Evolutionary conservation across 2,329 filamentous ascomycete genomes (phyloP), one percentile per base, ranked within the genome.

Genomic region (Arachnopeziza araneosa): DNA sequence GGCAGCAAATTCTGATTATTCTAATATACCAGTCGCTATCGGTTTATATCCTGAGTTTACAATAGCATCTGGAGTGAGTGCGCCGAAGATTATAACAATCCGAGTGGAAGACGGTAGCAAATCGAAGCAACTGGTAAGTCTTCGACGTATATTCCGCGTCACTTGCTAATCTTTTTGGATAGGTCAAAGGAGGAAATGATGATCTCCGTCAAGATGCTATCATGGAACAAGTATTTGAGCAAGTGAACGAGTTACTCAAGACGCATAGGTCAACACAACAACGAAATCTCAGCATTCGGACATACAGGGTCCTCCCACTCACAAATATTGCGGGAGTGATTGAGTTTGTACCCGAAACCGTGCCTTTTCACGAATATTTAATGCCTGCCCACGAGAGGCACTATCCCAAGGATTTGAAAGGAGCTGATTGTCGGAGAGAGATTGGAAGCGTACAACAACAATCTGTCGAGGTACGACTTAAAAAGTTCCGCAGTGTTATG

Each of bases 171-270:
- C n/a, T 54, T 55, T 9, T 30, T 60, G 19, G 24, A 10, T 64
- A 86, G 80, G 87, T 96, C 72, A 99, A 99, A 79, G 92, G 92
- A 63, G 93, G 95, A 21, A 93, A 93, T 70, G 95, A 99, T 73
- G 93, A 99, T 72, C 82, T 99, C 14, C 89, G 96, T 9, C 95
- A 99, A 77, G 95, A 99, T 70, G 91, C 93, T 52, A 99, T 87
- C 79, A 99, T 99, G 96, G 96, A 99, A 75, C 95, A 99, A 75
- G 95, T 99, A 1, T 99, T 99, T 73, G 91, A 93, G 60, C 92
- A 96, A 75, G 95, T 97, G 23, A 98, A 92, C 60, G 90, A 90
- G 56, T 83, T 99, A 23, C 79, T 99, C 24, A 90, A 90, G 72
- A 87, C 90, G 54, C 92, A 98, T 73, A 87, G 91, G 58, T 83